These are phyloP conservation scores for Talaromyces sp. DNA, from an alignment of 2,329 filamentous ascomycete genomes.

Conservation along the genomic window DNA sequence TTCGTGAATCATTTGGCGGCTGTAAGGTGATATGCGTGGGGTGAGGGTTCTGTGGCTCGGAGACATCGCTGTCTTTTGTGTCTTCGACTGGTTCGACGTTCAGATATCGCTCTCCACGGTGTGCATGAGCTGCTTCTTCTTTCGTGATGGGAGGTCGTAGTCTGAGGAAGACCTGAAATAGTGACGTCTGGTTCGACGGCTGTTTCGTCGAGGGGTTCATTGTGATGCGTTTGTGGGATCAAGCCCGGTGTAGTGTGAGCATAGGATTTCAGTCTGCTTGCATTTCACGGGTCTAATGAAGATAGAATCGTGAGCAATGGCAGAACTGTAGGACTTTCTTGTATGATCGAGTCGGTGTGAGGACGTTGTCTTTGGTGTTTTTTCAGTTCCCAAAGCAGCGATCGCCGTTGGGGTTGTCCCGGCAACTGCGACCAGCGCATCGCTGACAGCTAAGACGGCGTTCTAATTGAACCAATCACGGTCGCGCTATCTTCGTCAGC, in stretches of 20 bases:
- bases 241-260: background rate
- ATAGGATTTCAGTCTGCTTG: background rate
- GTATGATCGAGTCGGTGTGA: background rate
- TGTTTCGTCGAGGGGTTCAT: slow-evolving; percentile 48
- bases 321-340: background rate
- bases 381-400: background rate
- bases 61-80: slow-evolving; percentile 36
- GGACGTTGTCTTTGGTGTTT: slow-evolving; percentile 1
- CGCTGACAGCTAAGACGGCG: background rate
- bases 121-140: slow-evolving; percentile 36
- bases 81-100: slow-evolving; percentile 64
- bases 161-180: slow-evolving; percentile 91
- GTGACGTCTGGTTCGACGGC: slow-evolving; percentile 50
- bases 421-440: slow-evolving; percentile 5
- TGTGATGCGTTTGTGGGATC: background rate
- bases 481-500: background rate
- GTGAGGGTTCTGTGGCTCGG: slow-evolving; percentile 26
- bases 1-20: slow-evolving; percentile 77
- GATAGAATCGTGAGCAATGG: background rate
- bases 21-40: slow-evolving; percentile 73
- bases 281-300: background rate
- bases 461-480: background rate
- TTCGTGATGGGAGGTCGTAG: slow-evolving; percentile 64
- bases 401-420: slow-evolving; percentile 9
- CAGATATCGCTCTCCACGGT: slow-evolving; percentile 64